Percentiles rank a stretch among this genome's conserved stretches.
Conservation (phyloP, 768 basidiomycete species). For the Galerina sulciceps region DNA sequence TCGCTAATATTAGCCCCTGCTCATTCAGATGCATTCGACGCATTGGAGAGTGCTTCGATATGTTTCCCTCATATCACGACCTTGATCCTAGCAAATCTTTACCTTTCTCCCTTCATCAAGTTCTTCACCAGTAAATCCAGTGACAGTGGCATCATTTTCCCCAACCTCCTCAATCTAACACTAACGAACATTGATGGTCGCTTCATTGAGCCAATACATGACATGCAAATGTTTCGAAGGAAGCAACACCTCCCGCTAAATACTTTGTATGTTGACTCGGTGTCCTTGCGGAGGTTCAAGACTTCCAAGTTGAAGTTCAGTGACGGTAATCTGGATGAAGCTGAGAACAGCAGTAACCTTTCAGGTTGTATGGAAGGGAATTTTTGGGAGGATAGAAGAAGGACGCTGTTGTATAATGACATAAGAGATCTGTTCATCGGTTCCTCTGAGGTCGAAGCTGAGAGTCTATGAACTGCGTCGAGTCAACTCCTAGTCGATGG, state of each 20-base stretch:
- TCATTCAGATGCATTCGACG: neutral
- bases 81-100: neutral
- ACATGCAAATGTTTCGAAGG: neutral
- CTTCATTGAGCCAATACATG: neutral
- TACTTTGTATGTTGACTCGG: neutral
- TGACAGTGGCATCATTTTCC: neutral
- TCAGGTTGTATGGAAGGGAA: neutral
- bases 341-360: neutral
- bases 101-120: neutral
- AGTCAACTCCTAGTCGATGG: no score
- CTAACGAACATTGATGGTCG: neutral
- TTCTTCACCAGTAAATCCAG: neutral
- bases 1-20: neutral
- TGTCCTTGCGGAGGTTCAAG: no score
- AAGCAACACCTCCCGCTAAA: neutral
- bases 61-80: neutral
- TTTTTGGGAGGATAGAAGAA: slow-evolving; percentile 11
- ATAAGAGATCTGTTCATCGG: neutral
- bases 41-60: neutral
- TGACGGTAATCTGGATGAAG: no score
- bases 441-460: no score
- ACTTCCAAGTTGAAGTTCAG: no score
- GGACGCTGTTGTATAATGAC: neutral
- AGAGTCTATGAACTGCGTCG: no score
- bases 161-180: neutral